Evolutionary conservation across 345 rosid species (phyloP).

Genomic region (Citrus glauca): DNA sequence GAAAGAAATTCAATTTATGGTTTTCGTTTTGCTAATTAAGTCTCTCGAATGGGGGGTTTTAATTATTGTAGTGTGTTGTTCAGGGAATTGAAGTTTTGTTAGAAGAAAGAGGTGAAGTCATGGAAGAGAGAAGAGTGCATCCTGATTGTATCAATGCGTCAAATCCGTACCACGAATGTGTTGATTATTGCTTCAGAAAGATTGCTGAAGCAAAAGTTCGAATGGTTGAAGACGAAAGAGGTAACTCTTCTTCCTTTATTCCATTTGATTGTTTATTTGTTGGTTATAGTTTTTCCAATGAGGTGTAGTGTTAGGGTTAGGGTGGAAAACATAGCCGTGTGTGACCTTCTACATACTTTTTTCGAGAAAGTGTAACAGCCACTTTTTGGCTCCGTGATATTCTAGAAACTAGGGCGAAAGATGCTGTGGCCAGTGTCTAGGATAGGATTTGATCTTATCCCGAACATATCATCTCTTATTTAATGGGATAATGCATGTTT

Average conservation of each 20-base stretch:
- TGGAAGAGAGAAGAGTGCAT: conserved; percentile 49
- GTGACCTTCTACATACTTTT: background rate
- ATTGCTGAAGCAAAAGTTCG: conserved; percentile 62
- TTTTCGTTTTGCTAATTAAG: background rate
- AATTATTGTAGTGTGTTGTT: background rate
- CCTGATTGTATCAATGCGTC: conserved; percentile 66
- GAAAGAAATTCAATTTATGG: background rate
- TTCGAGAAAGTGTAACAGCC: background rate
- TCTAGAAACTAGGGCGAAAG: background rate
- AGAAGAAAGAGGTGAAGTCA: background rate
- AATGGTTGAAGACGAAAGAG: conserved; percentile 34
- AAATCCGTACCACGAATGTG: conserved; percentile 76
- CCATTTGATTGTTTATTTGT: background rate
- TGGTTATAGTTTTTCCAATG: background rate
- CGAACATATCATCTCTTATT: background rate
- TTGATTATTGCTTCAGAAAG: conserved; percentile 70
- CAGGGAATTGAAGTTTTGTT: background rate
- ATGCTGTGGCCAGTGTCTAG: background rate
- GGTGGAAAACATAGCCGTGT: background rate
- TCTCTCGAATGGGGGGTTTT: background rate
- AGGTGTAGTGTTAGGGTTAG: background rate
- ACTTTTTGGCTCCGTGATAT: background rate
- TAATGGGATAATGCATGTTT: background rate
- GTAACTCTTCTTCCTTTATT: conserved; percentile 17
- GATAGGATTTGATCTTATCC: background rate